Evolutionary conservation across 495 filamentous ascomycete species (phyloP), one percentile per base, ranked within the genome.

Genomic region (Podospora conica): DNA sequence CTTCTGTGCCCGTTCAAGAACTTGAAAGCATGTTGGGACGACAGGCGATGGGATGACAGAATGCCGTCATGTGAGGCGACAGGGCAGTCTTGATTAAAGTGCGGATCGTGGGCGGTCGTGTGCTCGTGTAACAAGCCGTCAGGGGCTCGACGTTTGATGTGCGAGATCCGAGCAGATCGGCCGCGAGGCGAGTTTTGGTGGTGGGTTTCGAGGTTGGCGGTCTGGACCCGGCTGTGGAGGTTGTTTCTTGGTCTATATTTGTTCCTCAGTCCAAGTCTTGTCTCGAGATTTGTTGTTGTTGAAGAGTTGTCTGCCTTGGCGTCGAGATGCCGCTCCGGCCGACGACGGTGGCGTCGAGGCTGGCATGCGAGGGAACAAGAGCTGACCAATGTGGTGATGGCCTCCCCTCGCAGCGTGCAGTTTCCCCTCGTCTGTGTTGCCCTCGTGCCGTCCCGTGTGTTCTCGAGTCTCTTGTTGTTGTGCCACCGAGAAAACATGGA

Each of bases 81-180:
- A 48, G 40, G 40, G 18, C 15, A 15, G 40, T 48, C 15, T 48
- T 48, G 40, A 48, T 48, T 48, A 48, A n/a, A 48, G 40, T 48
- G 18, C 40, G 40, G 15, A 48, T n/a, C 40, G 40, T 48, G 40
- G 28, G 40, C 40, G 18, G 40, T 48, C 40, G 40, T 48, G 40
- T 48, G 18, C 15, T 48, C 40, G 40, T 48, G 40, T 48, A 48
- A 48, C 40, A 48, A 2, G n/a, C 18, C 15, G 40, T n/a, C 40
- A 48, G 18, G 40, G 40, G 40, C 40, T 48, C 15, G 40, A n/a
- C 40, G 54, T 64, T 55, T 40, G 62, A 33, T 64, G 27, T 57
- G 54, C 54, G 53, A 25, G 24, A 56, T 55, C 61, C 53, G 61
- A 56, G 61, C 23, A 23, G 61, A 63, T 63, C 61, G 24, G 53